Evolutionary conservation across 2,329 filamentous ascomycete species (phyloP).

Genomic region (Xylaria sp.): DNA sequence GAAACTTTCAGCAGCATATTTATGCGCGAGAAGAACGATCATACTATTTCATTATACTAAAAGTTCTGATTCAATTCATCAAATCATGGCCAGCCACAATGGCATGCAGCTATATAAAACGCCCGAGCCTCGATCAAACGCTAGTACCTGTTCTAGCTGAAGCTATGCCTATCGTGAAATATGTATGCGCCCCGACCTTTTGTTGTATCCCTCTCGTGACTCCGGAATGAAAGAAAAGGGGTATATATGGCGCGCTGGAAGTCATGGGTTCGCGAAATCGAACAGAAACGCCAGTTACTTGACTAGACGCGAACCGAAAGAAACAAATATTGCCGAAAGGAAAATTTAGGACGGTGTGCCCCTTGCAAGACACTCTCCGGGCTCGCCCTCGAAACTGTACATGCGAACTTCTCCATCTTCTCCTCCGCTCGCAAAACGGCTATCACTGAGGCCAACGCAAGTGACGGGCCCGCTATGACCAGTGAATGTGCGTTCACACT

Average conservation of each 20-base stretch:
- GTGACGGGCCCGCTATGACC: constrained; percentile 92
- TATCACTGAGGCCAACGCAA: constrained; percentile 90
- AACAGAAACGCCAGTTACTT: constrained; percentile 3
- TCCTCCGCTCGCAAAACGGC: constrained; percentile 87
- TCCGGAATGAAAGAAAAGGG: constrained; percentile 26
- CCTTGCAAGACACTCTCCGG: constrained; percentile 56
- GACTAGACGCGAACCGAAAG: constrained; percentile 5
- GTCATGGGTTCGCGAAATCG: constrained; percentile 14
- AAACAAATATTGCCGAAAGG: constrained; percentile 9
- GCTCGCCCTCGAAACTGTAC: constrained; percentile 75
- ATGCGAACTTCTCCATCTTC: constrained; percentile 93
- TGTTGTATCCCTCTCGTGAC: constrained; percentile 25
- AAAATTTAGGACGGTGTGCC: constrained; percentile 61
- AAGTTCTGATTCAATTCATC: constrained; percentile 8
- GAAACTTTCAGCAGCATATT: not conserved
- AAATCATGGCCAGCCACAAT: constrained; percentile 11
- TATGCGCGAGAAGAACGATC: not conserved
- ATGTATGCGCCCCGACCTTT: constrained; percentile 31
- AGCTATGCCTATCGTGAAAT: constrained; percentile 16
- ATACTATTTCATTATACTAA: not conserved
- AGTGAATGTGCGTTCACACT: constrained; percentile 91
- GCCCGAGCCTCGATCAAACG: constrained; percentile 18
- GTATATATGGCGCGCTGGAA: constrained; percentile 32
- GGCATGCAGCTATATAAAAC: constrained; percentile 21
- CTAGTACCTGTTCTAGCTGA: constrained; percentile 22